phyloP scores from a whole-genome alignment of 202 grass and related monocot genomes.

The Setaria italica region DNA sequence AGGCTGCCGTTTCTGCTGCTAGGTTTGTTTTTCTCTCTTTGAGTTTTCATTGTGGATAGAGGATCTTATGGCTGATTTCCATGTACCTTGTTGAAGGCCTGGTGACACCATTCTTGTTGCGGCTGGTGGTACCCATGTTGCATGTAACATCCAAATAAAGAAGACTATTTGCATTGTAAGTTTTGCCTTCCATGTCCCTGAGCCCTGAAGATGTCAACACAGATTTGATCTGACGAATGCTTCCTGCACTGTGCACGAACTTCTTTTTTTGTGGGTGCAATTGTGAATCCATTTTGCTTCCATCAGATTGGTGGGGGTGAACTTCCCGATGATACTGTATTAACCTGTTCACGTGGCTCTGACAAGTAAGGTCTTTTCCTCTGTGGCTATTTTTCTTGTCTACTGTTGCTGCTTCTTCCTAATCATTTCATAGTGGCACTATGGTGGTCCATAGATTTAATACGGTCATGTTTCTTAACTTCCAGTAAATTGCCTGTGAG shows the following conservation, averaged over 20 bases:
- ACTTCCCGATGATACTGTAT: slow-evolving; percentile 86
- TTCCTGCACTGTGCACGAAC: slow-evolving; percentile 15
- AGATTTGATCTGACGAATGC: slow-evolving; percentile 23
- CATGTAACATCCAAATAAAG: slow-evolving; percentile 91
- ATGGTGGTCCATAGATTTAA: neutral
- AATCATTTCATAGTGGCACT: neutral
- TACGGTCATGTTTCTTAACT: neutral
- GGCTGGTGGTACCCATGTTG: slow-evolving; percentile 69
- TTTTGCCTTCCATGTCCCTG: slow-evolving; percentile 37
- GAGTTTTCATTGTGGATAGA: slow-evolving; percentile 9
- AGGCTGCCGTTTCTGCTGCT: slow-evolving; percentile 85
- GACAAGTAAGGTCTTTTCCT: slow-evolving; percentile 81
- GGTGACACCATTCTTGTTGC: slow-evolving; percentile 96
- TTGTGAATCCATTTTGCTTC: slow-evolving; percentile 37
- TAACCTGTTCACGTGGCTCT: slow-evolving; percentile 85
- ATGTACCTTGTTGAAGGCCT: slow-evolving; percentile 69
- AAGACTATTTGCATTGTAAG: slow-evolving; percentile 99
- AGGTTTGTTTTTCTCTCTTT: slow-evolving; percentile 51
- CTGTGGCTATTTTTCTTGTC: slow-evolving; percentile 1
- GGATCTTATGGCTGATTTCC: slow-evolving; percentile 35
- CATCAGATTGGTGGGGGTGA: slow-evolving; percentile 85
- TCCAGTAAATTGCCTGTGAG: neutral
- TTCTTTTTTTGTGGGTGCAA: neutral
- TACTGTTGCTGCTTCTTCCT: neutral
- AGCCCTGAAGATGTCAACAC: slow-evolving; percentile 32